These are phyloP conservation scores for Pestalotiopsis sp. DNA, from an alignment of 2,329 filamentous ascomycete genomes.

Conservation along the genomic window DNA sequence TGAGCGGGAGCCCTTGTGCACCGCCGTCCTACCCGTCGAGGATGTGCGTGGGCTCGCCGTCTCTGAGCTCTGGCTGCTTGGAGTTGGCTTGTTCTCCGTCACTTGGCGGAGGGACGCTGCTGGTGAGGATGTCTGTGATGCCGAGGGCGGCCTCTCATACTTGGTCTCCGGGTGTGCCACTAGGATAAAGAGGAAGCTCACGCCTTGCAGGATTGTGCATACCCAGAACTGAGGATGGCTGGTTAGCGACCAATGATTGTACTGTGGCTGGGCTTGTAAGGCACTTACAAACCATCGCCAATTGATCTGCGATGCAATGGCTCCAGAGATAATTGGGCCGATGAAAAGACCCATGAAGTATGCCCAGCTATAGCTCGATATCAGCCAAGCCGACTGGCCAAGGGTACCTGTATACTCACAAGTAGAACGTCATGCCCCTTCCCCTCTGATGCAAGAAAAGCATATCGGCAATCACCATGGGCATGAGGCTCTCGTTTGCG, in stretches of 20 bases:
- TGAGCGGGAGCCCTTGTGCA: background rate
- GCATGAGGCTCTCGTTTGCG: constrained; percentile 37
- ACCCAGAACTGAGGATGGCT: constrained; percentile 30
- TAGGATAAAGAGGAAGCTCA: constrained; percentile 29
- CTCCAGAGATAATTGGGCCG: constrained; percentile 36
- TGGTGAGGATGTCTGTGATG: constrained; percentile 33
- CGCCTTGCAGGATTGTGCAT: constrained; percentile 33
- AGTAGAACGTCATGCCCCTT: constrained; percentile 31
- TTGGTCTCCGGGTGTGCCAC: constrained; percentile 32
- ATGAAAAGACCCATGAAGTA: constrained; percentile 37
- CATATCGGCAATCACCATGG: constrained; percentile 35
- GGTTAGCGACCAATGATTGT: background rate
- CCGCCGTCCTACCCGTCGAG: background rate
- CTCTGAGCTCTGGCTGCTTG: background rate
- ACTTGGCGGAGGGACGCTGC: background rate
- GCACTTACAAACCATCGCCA: constrained; percentile 36
- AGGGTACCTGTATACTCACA: constrained; percentile 18
- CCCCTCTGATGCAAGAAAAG: constrained; percentile 33
- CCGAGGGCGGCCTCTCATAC: constrained; percentile 37
- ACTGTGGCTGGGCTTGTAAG: background rate
- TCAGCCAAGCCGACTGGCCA: background rate
- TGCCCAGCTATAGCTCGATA: constrained; percentile 23
- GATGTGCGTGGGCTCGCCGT: background rate
- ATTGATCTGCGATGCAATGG: constrained; percentile 29
- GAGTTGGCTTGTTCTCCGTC: background rate